Percentiles rank a stretch among this genome's conserved stretches.
These are phyloP conservation scores for Fusarium nygamai DNA, from an alignment of 2,329 filamentous ascomycete genomes.

Conservation along the genomic window DNA sequence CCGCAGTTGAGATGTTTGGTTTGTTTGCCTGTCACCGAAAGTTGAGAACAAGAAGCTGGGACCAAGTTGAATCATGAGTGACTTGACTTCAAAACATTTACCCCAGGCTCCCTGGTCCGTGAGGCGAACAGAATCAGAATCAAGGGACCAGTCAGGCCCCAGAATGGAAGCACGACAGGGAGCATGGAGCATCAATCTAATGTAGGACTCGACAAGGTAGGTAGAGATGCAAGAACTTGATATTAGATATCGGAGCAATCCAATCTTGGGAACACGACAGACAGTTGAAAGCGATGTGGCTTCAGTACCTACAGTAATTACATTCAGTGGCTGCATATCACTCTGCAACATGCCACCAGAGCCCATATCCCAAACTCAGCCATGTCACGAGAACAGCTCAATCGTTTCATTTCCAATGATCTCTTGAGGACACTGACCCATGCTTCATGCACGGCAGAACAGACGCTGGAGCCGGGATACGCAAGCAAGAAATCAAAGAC, in stretches of 20 bases:
- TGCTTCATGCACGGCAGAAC: constrained; percentile 27
- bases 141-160: constrained; percentile 34
- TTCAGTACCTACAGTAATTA: background rate
- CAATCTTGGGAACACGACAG: background rate
- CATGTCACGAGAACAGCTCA: background rate
- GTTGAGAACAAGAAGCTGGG: background rate
- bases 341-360: background rate
- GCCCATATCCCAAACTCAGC: background rate
- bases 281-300: constrained; percentile 12
- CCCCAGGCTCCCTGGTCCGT: constrained; percentile 32
- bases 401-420: background rate
- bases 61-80: constrained; percentile 17
- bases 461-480: constrained; percentile 33
- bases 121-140: constrained; percentile 31
- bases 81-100: constrained; percentile 17
- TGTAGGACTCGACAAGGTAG: constrained; percentile 10
- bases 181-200: constrained; percentile 21
- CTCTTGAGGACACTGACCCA: constrained; percentile 3
- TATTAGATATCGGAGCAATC: constrained; percentile 14
- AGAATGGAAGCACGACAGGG: constrained; percentile 29
- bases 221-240: constrained; percentile 26
- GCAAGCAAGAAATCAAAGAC: constrained; percentile 33
- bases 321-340: constrained; percentile 27
- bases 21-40: background rate
- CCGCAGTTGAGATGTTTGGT: background rate